phyloP scores from a whole-genome alignment of 768 basidiomycete species.

The Amyloporia xantha region DNA sequence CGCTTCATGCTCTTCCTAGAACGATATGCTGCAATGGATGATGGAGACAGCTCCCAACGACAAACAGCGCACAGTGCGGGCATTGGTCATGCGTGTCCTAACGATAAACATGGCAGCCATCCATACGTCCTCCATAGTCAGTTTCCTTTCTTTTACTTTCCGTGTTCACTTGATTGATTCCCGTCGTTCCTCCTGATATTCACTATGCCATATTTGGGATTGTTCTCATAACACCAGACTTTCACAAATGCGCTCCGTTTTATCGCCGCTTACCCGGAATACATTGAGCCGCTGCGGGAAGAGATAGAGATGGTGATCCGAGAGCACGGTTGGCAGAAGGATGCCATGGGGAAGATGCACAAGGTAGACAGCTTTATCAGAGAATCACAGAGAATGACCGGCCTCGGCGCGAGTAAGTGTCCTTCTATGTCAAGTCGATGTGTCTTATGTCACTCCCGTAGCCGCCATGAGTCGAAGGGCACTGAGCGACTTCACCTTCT shows the following conservation, averaged over 20 bases:
- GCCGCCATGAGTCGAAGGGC: not conserved
- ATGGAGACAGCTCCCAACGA: constrained; percentile 23
- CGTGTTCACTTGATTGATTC: not conserved
- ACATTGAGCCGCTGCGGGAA: constrained; percentile 30
- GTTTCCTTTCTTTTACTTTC: not conserved
- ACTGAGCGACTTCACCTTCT: constrained; percentile 20
- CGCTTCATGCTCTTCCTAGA: constrained; percentile 12
- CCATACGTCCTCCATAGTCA: constrained; percentile 25
- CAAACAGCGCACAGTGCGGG: constrained; percentile 5
- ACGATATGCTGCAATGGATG: constrained; percentile 28
- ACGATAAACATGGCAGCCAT: constrained; percentile 28
- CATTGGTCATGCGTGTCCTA: constrained; percentile 21
- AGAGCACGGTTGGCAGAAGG: constrained; percentile 21
- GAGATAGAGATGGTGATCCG: constrained; percentile 34
- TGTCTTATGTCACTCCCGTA: not conserved
- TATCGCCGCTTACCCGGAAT: constrained; percentile 31
- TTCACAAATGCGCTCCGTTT: constrained; percentile 28
- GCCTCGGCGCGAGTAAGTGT: constrained; percentile 21
- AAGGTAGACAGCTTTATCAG: constrained; percentile 41
- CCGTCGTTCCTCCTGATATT: too few relatives aligned
- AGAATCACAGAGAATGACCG: constrained; percentile 31
- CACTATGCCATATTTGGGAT: not conserved
- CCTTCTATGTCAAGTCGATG: too few relatives aligned
- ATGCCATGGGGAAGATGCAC: constrained; percentile 35
- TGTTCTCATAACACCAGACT: constrained; percentile 12